These are phyloP conservation scores for Teunomyces funiuensis DNA, from an alignment of 805 yeast species.

Conservation along the genomic window DNA sequence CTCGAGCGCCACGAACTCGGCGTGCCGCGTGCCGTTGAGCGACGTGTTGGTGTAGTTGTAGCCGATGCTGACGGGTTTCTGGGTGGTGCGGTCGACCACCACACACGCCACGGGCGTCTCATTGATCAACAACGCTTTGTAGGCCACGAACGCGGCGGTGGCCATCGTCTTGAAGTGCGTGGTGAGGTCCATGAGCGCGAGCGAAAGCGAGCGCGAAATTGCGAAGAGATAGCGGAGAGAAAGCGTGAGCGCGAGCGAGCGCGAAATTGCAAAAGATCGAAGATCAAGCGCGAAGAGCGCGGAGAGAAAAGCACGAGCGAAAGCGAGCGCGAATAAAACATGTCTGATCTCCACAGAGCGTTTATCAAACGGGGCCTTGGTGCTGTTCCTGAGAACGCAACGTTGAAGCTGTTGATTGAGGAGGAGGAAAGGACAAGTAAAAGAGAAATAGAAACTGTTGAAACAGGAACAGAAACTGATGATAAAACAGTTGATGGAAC, in stretches of 20 bases:
- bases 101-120: slow-evolving; percentile 90
- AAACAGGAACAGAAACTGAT: no score
- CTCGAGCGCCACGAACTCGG: slow-evolving; percentile 83
- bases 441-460: no score
- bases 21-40: slow-evolving; percentile 86
- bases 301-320: no score
- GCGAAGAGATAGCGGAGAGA: no score
- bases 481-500: no score
- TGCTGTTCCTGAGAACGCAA: slow-evolving; percentile 1
- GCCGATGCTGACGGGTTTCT: slow-evolving; percentile 66
- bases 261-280: no score
- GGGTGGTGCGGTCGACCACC: slow-evolving; percentile 38
- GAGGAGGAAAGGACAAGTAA: not conserved
- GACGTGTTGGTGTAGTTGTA: slow-evolving; percentile 85
- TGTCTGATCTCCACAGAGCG: slow-evolving; percentile 17
- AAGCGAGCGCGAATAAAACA: no score
- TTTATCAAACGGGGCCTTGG: slow-evolving; percentile 7
- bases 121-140: slow-evolving; percentile 57
- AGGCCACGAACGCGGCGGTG: slow-evolving; percentile 56
- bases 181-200: slow-evolving; percentile 14
- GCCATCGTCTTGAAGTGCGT: slow-evolving; percentile 46
- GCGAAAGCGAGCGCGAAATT: no score
- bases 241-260: no score
- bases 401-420: slow-evolving; percentile 1
- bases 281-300: no score